Evolutionary conservation across 805 yeast genomes (phyloP).

Genomic region (Cyberlindnera misumaiensis): DNA sequence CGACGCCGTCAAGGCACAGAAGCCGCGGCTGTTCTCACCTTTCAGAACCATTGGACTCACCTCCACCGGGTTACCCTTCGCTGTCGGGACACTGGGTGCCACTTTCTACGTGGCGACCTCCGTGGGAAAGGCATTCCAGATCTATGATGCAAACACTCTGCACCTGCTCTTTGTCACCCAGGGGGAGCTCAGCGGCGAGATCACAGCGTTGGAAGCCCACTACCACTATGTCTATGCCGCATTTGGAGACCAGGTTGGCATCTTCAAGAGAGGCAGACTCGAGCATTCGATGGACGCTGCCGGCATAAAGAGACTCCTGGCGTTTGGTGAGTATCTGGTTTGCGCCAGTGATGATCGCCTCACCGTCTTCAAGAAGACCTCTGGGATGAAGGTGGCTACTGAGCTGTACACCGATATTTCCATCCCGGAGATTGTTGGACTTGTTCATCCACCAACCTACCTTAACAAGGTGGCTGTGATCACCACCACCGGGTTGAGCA

Average conservation of each 20-base stretch:
- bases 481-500: conserved; percentile 53
- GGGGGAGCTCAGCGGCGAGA: conserved; percentile 62
- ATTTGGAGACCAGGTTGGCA: conserved; percentile 63
- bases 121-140: conserved; percentile 86
- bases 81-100: conserved; percentile 82
- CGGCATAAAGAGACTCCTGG: conserved; percentile 41
- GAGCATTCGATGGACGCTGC: conserved; percentile 32
- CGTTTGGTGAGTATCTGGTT: conserved; percentile 76
- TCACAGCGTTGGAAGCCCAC: conserved; percentile 70
- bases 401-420: conserved; percentile 61
- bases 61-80: conserved; percentile 79
- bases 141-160: conserved; percentile 83
- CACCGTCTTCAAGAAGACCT: conserved; percentile 47
- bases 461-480: conserved; percentile 82
- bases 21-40: conserved; percentile 71
- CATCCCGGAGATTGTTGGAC: conserved; percentile 64
- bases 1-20: neutral
- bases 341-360: conserved; percentile 44
- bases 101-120: conserved; percentile 84
- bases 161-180: conserved; percentile 83
- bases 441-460: conserved; percentile 85
- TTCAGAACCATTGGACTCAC: conserved; percentile 88
- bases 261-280: conserved; percentile 75
- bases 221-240: conserved; percentile 80
- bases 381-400: conserved; percentile 40